Conservation (phyloP, 371 early-diverging fungal species). For the Circinella minor region DNA sequence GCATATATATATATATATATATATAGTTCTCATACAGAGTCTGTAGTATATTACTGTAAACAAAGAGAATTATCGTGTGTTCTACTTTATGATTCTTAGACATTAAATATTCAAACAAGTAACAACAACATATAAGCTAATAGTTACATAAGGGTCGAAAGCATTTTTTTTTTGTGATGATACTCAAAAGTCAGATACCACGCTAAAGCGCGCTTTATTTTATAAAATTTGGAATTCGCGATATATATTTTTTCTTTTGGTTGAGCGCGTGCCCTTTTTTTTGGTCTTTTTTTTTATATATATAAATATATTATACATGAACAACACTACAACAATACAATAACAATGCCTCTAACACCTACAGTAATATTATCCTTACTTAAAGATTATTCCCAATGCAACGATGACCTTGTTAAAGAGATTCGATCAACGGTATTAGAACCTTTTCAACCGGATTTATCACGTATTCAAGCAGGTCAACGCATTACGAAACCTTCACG, state of each 20-base stretch:
- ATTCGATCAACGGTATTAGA: slow-evolving; percentile 35
- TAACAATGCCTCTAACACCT: background rate
- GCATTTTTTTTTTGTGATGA: too few species aligned
- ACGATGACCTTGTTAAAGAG: slow-evolving; percentile 26
- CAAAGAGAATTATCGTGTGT: too few species aligned
- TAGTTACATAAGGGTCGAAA: too few species aligned
- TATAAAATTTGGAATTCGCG: too few species aligned
- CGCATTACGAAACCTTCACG: slow-evolving; percentile 30
- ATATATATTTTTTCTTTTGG: background rate
- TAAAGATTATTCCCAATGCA: slow-evolving; percentile 29
- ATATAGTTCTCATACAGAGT: too few species aligned
- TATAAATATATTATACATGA: background rate
- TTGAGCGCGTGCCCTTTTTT: background rate
- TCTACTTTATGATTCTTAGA: too few species aligned
- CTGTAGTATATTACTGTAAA: too few species aligned
- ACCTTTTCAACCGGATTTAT: slow-evolving; percentile 38
- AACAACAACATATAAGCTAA: too few species aligned
- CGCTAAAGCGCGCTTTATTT: background rate
- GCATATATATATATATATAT: too few species aligned
- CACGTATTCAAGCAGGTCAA: slow-evolving; percentile 19
- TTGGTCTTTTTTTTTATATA: background rate
- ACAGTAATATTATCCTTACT: slow-evolving; percentile 10
- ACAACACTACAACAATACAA: background rate
- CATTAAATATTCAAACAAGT: too few species aligned
- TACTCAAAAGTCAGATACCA: too few species aligned